These are phyloP conservation scores for Trypanosoma rangeli DNA, from an alignment of 208 protist genomes.

Conservation along the genomic window DNA sequence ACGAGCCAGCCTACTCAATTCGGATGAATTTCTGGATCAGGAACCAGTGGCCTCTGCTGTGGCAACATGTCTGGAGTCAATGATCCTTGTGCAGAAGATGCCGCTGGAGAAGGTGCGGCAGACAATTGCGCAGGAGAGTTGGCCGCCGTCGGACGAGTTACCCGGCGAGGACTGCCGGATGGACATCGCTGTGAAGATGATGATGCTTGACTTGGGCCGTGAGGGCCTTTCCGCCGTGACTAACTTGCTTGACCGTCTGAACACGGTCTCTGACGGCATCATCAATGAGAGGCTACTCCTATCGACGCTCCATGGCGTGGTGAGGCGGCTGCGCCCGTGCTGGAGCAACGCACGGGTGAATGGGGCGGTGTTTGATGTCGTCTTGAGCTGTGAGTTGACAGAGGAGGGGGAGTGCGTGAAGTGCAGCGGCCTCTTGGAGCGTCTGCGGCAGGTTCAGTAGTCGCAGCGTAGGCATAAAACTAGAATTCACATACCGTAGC, in stretches of 20 bases:
- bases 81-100: background rate
- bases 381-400: conserved; percentile 4
- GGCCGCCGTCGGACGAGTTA: conserved; percentile 1
- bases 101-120: conserved; percentile 1
- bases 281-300: conserved; percentile 4
- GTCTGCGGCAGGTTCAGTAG: conserved; percentile 2
- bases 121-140: conserved; percentile 9
- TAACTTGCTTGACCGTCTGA: background rate
- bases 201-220: conserved; percentile 5
- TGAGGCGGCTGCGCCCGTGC: background rate
- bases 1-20: background rate
- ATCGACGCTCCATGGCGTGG: background rate
- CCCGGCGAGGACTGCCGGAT: background rate
- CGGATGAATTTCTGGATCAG: conserved; percentile 14
- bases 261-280: background rate
- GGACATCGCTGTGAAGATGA: conserved; percentile 6
- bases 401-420: background rate
- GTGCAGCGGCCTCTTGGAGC: conserved; percentile 7
- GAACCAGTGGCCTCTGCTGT: conserved; percentile 5
- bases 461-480: background rate
- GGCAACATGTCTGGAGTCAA: conserved; percentile 1
- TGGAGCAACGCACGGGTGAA: conserved; percentile 6
- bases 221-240: conserved; percentile 2
- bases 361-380: conserved; percentile 1
- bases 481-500: too few species aligned